Evolutionary conservation across 1,139 yeast species (phyloP), one percentile per base, ranked within the genome.

Genomic region (Saccharomycopsis hybrid): DNA sequence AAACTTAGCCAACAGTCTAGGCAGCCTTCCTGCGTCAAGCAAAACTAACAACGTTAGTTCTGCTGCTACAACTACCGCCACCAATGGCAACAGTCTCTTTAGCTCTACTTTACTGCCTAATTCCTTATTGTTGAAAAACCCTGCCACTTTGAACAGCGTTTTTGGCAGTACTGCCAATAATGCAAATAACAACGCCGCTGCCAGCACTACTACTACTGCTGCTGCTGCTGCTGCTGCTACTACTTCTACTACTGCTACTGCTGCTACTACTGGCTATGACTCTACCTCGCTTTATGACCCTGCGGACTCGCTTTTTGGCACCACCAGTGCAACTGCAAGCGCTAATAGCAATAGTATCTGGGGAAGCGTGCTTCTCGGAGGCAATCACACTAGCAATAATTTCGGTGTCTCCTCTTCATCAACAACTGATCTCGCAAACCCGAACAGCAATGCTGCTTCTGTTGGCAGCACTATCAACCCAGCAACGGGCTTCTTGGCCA

Each of bases 101-200:
- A 44, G 25, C 11, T 13, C 27, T 18, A 11, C 39, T 5, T 43
- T 43, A n/a, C 18, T 24, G 5, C 18, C 39, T 36, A 28, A 5
- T 28, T 28, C 28, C 8, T 11, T 24, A 24, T 30, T 32, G 18
- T 31, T 42, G 37, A 42, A 42, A 3, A 42, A 29, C 38, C 4
- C 45, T 9, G 9, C 36, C 11, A 42, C 38, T 30, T 42, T 42
- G 45, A 42, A 32, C 24, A 30, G 18, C 18, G 27, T 42, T 42
- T 42, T 42, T 27, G 25, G 24, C 13, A 30, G 7, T 25, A 42
- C 43, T 18, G 11, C 7, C 35, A 7, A 8, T 31, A 30, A n/a
- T 25, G 29, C 8, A 3, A 31, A 31, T 11, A 36, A 36, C 39
- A 36, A 9, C 39, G 9, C 39, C 5, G 39, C 13, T 36, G 9